A percentile compares a stretch with the other conserved stretches of the same genome.
These are phyloP conservation scores for Lachnellula suecica DNA, from an alignment of 2,329 filamentous ascomycete species.

Conservation along the genomic window DNA sequence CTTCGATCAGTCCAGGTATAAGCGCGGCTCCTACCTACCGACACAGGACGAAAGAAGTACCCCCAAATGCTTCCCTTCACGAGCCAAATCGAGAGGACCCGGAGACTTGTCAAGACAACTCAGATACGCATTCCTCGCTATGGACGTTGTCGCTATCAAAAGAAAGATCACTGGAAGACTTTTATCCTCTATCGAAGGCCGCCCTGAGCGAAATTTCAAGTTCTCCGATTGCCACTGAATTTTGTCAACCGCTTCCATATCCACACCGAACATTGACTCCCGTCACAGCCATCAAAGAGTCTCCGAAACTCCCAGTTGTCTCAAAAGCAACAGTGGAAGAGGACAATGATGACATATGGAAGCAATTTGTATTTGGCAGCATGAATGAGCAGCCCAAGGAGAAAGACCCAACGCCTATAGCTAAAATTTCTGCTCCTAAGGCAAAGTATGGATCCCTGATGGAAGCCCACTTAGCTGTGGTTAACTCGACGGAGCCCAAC, in stretches of 20 bases:
- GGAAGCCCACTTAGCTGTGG: not conserved
- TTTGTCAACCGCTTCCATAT: not conserved
- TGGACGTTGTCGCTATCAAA: not conserved
- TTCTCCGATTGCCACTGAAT: not conserved
- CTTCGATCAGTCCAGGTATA: conserved; percentile 25
- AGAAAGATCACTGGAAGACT: not conserved
- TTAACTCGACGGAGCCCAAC: not conserved
- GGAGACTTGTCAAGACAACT: not conserved
- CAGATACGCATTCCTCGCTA: not conserved
- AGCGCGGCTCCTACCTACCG: conserved; percentile 11
- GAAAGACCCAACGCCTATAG: not conserved
- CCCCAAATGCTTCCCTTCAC: not conserved
- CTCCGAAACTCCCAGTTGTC: not conserved
- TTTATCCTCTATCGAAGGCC: not conserved
- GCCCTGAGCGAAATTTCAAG: not conserved
- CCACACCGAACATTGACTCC: not conserved
- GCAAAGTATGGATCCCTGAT: not conserved
- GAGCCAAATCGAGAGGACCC: not conserved
- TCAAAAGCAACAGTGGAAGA: not conserved
- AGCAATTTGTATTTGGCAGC: conserved; percentile 29
- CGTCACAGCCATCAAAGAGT: too few species aligned
- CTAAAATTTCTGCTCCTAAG: not conserved
- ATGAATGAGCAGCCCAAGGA: conserved; percentile 11
- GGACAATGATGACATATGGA: conserved; percentile 25
- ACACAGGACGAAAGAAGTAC: not conserved